phyloP scores from a whole-genome alignment of 345 rosid genomes.

The Gossypium raimondii region DNA sequence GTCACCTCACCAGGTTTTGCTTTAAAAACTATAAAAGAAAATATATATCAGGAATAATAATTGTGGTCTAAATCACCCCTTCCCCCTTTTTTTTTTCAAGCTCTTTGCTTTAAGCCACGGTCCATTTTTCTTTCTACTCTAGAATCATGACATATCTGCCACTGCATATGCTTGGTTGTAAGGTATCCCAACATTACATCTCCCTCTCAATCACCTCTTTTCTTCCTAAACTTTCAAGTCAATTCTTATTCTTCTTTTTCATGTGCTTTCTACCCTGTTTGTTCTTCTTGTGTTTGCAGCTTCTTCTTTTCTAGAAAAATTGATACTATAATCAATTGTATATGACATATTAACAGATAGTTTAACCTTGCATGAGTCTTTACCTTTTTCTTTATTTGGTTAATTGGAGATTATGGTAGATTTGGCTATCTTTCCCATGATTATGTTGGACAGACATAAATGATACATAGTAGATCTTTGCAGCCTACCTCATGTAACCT shows the following conservation, averaged over 20 bases:
- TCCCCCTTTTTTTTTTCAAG: neutral
- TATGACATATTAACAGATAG: too few relatives aligned
- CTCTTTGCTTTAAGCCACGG: constrained; percentile 19
- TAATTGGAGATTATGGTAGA: constrained; percentile 37
- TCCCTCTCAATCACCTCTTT: constrained; percentile 2
- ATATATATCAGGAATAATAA: constrained; percentile 20
- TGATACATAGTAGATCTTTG: constrained; percentile 21
- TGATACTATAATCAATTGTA: too few relatives aligned
- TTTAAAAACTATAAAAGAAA: constrained; percentile 1
- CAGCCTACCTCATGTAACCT: constrained; percentile 8
- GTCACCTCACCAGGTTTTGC: neutral
- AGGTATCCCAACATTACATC: constrained; percentile 30
- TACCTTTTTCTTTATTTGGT: neutral
- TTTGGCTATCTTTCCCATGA: constrained; percentile 35
- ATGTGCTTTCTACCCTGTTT: constrained; percentile 15
- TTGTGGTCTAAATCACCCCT: constrained; percentile 32
- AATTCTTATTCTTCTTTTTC: neutral
- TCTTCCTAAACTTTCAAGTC: neutral
- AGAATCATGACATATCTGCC: constrained; percentile 43
- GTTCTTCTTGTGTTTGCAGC: constrained; percentile 7
- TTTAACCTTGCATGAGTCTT: too few relatives aligned
- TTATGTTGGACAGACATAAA: constrained; percentile 32
- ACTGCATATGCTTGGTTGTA: constrained; percentile 45
- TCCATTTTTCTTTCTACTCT: constrained; percentile 29
- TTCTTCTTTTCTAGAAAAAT: too few relatives aligned